Percentiles rank a stretch among this genome's conserved stretches.
Conservation (phyloP, 345 rosid genomes). For the Eutrema japonicum region DNA sequence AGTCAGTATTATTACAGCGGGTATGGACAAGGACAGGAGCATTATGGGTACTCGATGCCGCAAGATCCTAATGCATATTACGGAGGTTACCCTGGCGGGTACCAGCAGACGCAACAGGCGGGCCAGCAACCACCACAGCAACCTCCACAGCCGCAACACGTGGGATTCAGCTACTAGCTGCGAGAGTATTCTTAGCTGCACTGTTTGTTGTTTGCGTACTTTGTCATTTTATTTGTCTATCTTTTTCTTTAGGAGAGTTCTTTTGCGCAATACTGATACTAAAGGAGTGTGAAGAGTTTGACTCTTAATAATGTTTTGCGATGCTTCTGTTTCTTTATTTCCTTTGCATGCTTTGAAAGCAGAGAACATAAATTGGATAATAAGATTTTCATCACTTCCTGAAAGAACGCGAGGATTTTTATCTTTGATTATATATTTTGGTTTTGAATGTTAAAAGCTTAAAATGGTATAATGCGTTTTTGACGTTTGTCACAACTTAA, state of each 20-base stretch:
- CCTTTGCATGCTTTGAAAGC: slow-evolving; percentile 6
- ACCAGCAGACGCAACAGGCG: slow-evolving; percentile 66
- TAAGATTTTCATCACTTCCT: not conserved
- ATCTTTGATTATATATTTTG: not conserved
- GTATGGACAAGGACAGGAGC: slow-evolving; percentile 74
- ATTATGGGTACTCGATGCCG: slow-evolving; percentile 68
- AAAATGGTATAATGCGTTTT: not conserved
- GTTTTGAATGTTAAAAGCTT: not conserved
- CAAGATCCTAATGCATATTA: slow-evolving; percentile 91
- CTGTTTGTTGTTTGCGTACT: slow-evolving; percentile 34
- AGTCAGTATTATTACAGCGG: slow-evolving; percentile 74
- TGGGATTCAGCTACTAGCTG: slow-evolving; percentile 59
- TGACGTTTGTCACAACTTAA: too few species aligned
- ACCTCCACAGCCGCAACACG: slow-evolving; percentile 65
- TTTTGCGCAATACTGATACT: slow-evolving; percentile 14
- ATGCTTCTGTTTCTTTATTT: slow-evolving; percentile 27
- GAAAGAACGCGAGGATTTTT: not conserved
- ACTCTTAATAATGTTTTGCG: slow-evolving; percentile 30
- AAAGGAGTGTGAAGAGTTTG: slow-evolving; percentile 28
- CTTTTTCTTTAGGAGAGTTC: slow-evolving; percentile 6
- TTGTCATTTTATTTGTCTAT: slow-evolving; percentile 1
- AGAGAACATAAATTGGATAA: not conserved
- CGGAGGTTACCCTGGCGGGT: slow-evolving; percentile 78
- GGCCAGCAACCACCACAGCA: slow-evolving; percentile 57
- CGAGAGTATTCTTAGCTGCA: slow-evolving; percentile 22